phyloP scores from a whole-genome alignment of 75 land plant species.

The Isoetes taiwanensis region DNA sequence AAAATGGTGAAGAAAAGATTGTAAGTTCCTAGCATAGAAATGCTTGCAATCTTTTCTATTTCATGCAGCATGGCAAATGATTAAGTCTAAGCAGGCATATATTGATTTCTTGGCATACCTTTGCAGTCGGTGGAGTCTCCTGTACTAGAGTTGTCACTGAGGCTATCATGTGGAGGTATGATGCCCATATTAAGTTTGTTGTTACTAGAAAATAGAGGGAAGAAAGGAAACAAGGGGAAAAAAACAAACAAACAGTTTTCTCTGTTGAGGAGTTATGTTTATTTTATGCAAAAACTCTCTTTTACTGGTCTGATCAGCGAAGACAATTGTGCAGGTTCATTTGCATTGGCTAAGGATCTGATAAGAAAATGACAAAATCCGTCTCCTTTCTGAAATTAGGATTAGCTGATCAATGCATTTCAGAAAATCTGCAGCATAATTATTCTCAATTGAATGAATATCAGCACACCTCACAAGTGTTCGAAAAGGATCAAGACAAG shows the following conservation, averaged over 20 bases:
- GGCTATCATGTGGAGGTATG: constrained; percentile 9
- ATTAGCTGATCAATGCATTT: too few species aligned
- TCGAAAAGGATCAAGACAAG: too few species aligned
- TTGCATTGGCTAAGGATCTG: too few species aligned
- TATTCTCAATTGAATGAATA: too few species aligned
- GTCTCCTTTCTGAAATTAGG: too few species aligned
- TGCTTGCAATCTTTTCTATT: not conserved
- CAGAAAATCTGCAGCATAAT: too few species aligned
- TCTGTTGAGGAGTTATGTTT: not conserved
- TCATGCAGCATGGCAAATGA: not conserved
- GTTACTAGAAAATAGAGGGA: too few species aligned
- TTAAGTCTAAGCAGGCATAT: too few species aligned
- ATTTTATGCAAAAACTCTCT: not conserved
- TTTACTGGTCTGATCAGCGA: constrained; percentile 5
- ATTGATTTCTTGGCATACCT: too few species aligned
- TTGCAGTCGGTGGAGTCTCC: not conserved
- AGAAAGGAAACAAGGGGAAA: constrained; percentile 7
- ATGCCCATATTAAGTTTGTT: too few species aligned
- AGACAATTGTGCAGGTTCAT: not conserved
- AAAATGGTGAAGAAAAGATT: not conserved
- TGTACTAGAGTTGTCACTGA: constrained; percentile 6
- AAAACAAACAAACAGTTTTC: not conserved
- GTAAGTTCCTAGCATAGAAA: not conserved
- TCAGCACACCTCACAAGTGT: too few species aligned
- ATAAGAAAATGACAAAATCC: too few species aligned